Evolutionary conservation across 176 grass and related monocot species (phyloP), one percentile per base, ranked within the genome.

Genomic region (Rhipidocladum racemiflorum): DNA sequence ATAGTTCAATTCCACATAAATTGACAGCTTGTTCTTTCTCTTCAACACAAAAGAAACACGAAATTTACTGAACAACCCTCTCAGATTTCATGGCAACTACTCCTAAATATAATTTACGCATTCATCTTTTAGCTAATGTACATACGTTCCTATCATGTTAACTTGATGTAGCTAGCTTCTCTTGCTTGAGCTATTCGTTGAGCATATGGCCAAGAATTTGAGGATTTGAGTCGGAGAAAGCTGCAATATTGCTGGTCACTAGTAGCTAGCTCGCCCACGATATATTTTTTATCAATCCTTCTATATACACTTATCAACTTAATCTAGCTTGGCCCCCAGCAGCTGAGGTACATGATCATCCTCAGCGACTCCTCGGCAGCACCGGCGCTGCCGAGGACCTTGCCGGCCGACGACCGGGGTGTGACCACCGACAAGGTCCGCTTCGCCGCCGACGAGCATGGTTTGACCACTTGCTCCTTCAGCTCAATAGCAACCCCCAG

Each of bases 301-400:
- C 18, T 42, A 65, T 79, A n/a, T 63, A 77, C 25, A 17, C 56
- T 9, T 46, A 6, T 78, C 27, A 53, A 51, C 18, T 4, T 55
- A 81, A 7, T 14, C 61, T 84, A 97, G 81, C 86, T 81, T 45
- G 94, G 89, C 4, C 91, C 91, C 94, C 91, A 91, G 73, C 87
- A 97, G 70, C 89, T 94, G 74, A 94, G 81, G 75, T 91, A 92
- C 16, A n/a, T n/a, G n/a, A n/a, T n/a, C n/a, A n/a, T n/a, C n/a
- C n/a, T n/a, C n/a, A n/a, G n/a, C n/a, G n/a, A n/a, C n/a, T n/a
- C n/a, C n/a, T n/a, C n/a, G n/a, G n/a, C n/a, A n/a, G n/a, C n/a
- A n/a, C n/a, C n/a, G n/a, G n/a, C n/a, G n/a, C n/a, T n/a, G n/a
- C n/a, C 11, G 7, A 65, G 36, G 55, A 28, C 78, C 68, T 74